A percentile compares a stretch with the other conserved stretches of the same genome.
Evolutionary conservation across 257 asterid species (phyloP).

Genomic region (Haberlea rhodopensis): DNA sequence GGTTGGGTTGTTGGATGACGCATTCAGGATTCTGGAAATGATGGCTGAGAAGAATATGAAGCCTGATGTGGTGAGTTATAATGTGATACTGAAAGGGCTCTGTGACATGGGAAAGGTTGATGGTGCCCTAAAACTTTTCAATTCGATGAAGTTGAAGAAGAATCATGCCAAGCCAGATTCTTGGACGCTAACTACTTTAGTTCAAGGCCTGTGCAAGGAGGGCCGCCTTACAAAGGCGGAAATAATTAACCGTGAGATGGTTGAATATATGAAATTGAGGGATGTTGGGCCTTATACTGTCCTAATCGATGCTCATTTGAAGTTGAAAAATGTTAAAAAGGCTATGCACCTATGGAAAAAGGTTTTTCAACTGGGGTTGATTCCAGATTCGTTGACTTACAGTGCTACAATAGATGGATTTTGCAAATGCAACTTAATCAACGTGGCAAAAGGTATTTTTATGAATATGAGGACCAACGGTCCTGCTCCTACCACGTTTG

Average conservation of each 20-base stretch:
- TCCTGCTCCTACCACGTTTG: constrained; percentile 38
- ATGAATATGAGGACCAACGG: constrained; percentile 44
- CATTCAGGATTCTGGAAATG: constrained; percentile 44
- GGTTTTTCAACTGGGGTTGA: constrained; percentile 37
- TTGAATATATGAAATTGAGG: constrained; percentile 29
- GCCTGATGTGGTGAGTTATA: constrained; percentile 57
- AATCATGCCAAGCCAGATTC: constrained; percentile 47
- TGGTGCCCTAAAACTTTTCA: constrained; percentile 47
- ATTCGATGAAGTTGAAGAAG: constrained; percentile 41
- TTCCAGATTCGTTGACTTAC: constrained; percentile 46
- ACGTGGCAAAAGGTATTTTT: constrained; percentile 69
- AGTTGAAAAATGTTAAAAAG: constrained; percentile 42
- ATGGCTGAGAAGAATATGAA: constrained; percentile 51
- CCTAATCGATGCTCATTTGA: constrained; percentile 57
- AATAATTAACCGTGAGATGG: constrained; percentile 42
- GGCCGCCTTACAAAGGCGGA: constrained; percentile 51
- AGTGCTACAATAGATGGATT: constrained; percentile 53
- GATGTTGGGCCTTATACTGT: constrained; percentile 41
- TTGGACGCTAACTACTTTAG: constrained; percentile 41
- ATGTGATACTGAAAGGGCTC: constrained; percentile 47
- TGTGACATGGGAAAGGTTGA: constrained; percentile 54
- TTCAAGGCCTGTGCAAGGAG: constrained; percentile 63
- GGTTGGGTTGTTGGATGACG: constrained; percentile 48
- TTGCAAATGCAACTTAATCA: constrained; percentile 46
- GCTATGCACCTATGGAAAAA: constrained; percentile 54